A percentile compares a stretch with the other conserved stretches of the same genome.
phyloP scores from a whole-genome alignment of 2,329 filamentous ascomycete species.

The Peltaster fructicola region DNA sequence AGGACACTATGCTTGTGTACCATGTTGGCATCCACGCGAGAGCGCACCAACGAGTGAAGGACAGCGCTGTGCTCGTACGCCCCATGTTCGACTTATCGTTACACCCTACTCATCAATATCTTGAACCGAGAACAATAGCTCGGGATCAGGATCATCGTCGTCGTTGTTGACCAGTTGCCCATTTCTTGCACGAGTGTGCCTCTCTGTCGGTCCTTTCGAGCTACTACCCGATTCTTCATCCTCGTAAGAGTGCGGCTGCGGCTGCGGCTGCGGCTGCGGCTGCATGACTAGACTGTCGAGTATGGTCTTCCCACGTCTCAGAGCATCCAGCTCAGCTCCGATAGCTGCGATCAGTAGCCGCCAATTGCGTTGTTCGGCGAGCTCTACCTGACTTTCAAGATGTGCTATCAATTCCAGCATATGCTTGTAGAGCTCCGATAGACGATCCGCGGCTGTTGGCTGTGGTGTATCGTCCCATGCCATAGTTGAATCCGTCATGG shows the following conservation, averaged over 20 bases:
- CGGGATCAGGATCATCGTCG: constrained; percentile 30
- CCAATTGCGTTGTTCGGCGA: constrained; percentile 48
- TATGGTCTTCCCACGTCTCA: constrained; percentile 41
- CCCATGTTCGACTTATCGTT: too few relatives aligned
- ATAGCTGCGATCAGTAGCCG: constrained; percentile 60
- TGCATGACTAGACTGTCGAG: constrained; percentile 25
- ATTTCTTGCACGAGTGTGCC: neutral
- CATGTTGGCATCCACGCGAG: too few relatives aligned
- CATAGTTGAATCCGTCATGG: constrained; percentile 7
- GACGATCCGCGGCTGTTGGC: constrained; percentile 9
- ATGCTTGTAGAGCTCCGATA: constrained; percentile 27
- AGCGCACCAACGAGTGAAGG: too few relatives aligned
- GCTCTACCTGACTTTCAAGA: constrained; percentile 35
- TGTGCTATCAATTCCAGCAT: constrained; percentile 40
- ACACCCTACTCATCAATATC: too few relatives aligned
- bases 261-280: constrained; percentile 2
- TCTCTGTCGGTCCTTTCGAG: constrained; percentile 1
- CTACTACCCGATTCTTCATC: constrained; percentile 4
- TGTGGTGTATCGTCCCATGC: constrained; percentile 14
- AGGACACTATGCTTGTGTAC: too few relatives aligned
- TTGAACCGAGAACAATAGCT: constrained; percentile 31
- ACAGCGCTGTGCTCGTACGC: too few relatives aligned
- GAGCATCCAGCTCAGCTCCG: constrained; percentile 54
- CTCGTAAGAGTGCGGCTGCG: constrained; percentile 1
- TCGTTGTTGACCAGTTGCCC: constrained; percentile 11